These are phyloP conservation scores for Selaginella tamariscina DNA, from an alignment of 75 land plant genomes.

Conservation along the genomic window DNA sequence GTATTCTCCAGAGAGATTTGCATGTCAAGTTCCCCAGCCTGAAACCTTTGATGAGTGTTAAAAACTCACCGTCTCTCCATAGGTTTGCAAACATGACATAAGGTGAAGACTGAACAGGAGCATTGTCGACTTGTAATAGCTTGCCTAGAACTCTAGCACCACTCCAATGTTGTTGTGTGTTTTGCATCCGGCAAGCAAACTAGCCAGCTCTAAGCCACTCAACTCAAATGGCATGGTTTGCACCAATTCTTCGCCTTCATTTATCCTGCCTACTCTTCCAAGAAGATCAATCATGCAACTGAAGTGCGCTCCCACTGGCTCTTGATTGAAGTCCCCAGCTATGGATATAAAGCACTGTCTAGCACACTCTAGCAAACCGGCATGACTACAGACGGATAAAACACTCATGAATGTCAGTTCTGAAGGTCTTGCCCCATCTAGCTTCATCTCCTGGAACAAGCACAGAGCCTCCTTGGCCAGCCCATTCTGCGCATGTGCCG, in stretches of 20 bases:
- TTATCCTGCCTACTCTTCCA: not conserved
- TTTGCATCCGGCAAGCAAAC: not conserved
- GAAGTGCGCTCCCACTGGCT: not conserved
- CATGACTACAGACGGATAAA: not conserved
- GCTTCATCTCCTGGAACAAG: conserved; percentile 8
- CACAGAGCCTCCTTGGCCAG: not conserved
- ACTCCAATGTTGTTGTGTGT: not conserved
- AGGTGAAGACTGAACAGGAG: not conserved
- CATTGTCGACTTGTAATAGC: not conserved
- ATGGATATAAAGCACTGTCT: not conserved
- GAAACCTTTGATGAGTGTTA: no score
- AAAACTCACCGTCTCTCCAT: not conserved
- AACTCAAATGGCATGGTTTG: not conserved
- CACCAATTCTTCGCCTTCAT: not conserved
- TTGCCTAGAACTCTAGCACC: not conserved
- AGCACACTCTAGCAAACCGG: not conserved
- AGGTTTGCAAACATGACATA: not conserved
- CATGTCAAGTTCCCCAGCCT: no score
- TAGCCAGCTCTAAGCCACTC: not conserved
- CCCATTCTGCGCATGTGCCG: conserved; percentile 5
- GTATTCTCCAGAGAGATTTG: no score
- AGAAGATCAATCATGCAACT: not conserved
- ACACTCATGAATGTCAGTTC: not conserved
- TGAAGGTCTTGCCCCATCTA: not conserved
- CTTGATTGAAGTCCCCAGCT: not conserved